Percentiles rank a stretch among this genome's conserved stretches.
These are phyloP conservation scores for Phytophthora foliorum DNA, from an alignment of 352 stramenopile species.

Conservation along the genomic window DNA sequence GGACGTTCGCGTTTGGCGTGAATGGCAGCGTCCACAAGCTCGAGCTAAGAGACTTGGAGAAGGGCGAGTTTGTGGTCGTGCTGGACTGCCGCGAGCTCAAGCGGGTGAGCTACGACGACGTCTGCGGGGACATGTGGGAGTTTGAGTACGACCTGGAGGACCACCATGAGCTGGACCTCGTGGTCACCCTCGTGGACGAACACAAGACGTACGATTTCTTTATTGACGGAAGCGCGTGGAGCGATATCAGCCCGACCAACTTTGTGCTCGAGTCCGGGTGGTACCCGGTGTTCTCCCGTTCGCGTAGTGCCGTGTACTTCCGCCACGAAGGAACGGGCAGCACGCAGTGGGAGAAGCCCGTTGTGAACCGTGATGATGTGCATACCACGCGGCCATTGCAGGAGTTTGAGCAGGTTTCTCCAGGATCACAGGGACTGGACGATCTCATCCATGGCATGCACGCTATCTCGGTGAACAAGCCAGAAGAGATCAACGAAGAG, in stretches of 20 bases:
- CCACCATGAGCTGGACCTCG: conserved; percentile 72
- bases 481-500: conserved; percentile 32
- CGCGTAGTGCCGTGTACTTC: conserved; percentile 79
- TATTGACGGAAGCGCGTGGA: conserved; percentile 80
- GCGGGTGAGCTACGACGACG: conserved; percentile 70
- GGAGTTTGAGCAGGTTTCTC: conserved; percentile 46
- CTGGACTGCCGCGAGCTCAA: conserved; percentile 74
- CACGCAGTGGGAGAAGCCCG: conserved; percentile 82
- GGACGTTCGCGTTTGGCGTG: conserved; percentile 88
- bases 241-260: conserved; percentile 79
- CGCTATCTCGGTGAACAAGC: conserved; percentile 17
- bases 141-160: conserved; percentile 80
- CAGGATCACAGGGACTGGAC: conserved; percentile 38
- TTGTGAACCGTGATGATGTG: conserved; percentile 62
- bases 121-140: conserved; percentile 73
- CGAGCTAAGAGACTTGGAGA: conserved; percentile 73
- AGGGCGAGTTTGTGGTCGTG: conserved; percentile 84
- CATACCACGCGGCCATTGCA: conserved; percentile 43
- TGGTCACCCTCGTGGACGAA: conserved; percentile 73
- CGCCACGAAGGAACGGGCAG: conserved; percentile 69
- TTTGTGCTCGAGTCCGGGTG: conserved; percentile 84
- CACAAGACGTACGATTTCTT: conserved; percentile 80
- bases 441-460: conserved; percentile 40
- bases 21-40: conserved; percentile 82
- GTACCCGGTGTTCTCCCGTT: conserved; percentile 85